A percentile compares a stretch with the other conserved stretches of the same genome.
These are phyloP conservation scores for Kwoniella sp. DNA, from an alignment of 768 basidiomycete genomes.

Conservation along the genomic window DNA sequence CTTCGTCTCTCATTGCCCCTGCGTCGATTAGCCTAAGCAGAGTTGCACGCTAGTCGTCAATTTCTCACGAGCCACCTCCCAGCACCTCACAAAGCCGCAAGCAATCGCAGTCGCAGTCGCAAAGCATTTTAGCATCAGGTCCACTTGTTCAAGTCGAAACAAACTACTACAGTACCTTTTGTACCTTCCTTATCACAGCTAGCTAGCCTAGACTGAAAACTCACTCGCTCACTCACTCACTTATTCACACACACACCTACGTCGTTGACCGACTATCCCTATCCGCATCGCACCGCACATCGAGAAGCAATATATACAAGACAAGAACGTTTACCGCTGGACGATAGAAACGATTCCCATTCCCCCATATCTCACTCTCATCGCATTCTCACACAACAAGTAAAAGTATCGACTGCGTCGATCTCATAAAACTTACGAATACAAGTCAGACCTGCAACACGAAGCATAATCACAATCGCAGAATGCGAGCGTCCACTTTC, in stretches of 20 bases:
- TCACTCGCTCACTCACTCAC: not conserved
- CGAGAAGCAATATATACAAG: no score
- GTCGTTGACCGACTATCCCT: not conserved
- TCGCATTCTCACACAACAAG: not conserved
- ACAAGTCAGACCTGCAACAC: no score
- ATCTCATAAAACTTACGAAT: no score
- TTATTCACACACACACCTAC: not conserved
- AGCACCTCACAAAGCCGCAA: not conserved
- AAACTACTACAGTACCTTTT: no score
- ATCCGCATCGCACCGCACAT: no score
- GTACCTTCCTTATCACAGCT: not conserved
- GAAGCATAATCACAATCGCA: slow-evolving; percentile 6
- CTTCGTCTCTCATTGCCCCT: not conserved
- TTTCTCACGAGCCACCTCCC: not conserved
- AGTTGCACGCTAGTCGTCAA: slow-evolving; percentile 1
- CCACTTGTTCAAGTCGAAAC: no score
- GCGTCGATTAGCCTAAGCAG: not conserved
- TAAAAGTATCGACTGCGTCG: not conserved
- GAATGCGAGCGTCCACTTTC: slow-evolving; percentile 31
- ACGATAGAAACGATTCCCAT: slow-evolving; percentile 5
- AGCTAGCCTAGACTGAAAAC: not conserved
- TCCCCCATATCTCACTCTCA: slow-evolving; percentile 1
- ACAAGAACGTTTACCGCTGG: not conserved
- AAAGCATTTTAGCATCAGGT: no score
- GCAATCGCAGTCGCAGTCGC: not conserved